Percentiles rank a stretch among this genome's conserved stretches.
Evolutionary conservation across 306 rosid genomes (phyloP).

Genomic region (Abrus pulchellus): DNA sequence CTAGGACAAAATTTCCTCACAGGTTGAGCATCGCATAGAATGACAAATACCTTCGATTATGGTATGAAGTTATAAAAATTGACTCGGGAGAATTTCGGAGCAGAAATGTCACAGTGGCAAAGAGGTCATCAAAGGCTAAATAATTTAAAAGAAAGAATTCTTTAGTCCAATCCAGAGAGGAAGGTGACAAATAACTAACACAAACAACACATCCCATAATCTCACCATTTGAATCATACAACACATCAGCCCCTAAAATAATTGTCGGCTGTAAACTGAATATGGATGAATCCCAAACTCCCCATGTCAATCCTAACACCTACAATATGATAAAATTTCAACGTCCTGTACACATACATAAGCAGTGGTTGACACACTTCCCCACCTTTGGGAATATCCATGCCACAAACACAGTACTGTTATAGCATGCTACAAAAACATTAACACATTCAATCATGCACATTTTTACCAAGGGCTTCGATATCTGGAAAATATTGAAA

Average conservation of each 20-base stretch:
- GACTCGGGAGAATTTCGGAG: conserved; percentile 81
- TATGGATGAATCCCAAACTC: conserved; percentile 83
- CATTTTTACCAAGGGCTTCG: neutral
- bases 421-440: conserved; percentile 7
- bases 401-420: neutral
- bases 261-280: conserved; percentile 73
- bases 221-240: conserved; percentile 82
- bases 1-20: conserved; percentile 29
- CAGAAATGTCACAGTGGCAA: conserved; percentile 80
- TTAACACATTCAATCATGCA: conserved; percentile 18
- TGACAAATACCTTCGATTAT: conserved; percentile 77
- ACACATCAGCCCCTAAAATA: conserved; percentile 90
- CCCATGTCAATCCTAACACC: conserved; percentile 90
- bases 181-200: conserved; percentile 21
- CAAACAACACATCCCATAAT: conserved; percentile 20
- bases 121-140: conserved; percentile 85
- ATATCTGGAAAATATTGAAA: neutral
- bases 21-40: conserved; percentile 20
- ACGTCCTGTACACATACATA: neutral
- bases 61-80: conserved; percentile 77
- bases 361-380: neutral
- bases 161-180: conserved; percentile 48
- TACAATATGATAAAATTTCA: conserved; percentile 37
- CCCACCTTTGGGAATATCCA: conserved; percentile 28
- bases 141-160: conserved; percentile 43